Conservation (phyloP, 2,329 filamentous ascomycete species). For the Colletotrichum sp. region DNA sequence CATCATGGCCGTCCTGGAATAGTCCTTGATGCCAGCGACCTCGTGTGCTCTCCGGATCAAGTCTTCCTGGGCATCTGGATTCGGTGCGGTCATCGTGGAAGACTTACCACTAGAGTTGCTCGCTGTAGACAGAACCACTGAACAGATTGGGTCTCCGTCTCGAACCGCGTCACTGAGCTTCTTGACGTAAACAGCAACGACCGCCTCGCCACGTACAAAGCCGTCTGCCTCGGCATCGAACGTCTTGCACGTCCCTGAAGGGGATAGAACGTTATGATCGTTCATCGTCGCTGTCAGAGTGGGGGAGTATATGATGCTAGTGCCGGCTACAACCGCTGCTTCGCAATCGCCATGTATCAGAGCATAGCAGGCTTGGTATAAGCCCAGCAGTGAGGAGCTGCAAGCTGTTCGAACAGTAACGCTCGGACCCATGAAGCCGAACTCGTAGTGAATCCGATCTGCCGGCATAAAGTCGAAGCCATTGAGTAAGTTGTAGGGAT, state of each 20-base stretch:
- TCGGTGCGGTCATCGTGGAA: constrained; percentile 42
- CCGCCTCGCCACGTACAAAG: constrained; percentile 45
- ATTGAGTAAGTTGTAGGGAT: constrained; percentile 17
- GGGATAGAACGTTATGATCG: constrained; percentile 29
- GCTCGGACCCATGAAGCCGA: constrained; percentile 33
- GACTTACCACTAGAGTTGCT: constrained; percentile 39
- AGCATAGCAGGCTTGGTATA: constrained; percentile 35
- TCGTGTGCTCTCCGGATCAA: constrained; percentile 31
- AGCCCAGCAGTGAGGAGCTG: constrained; percentile 31
- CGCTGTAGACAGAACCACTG: constrained; percentile 31
- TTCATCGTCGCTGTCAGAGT: constrained; percentile 11
- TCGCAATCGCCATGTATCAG: constrained; percentile 30
- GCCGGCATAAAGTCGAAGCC: constrained; percentile 23
- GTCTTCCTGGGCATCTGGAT: constrained; percentile 25
- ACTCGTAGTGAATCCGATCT: constrained; percentile 26
- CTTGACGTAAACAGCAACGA: constrained; percentile 43
- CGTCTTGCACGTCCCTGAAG: constrained; percentile 28
- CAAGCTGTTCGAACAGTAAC: constrained; percentile 40
- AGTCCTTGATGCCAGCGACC: constrained; percentile 17
- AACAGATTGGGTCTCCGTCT: constrained; percentile 40
- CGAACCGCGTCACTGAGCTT: constrained; percentile 40
- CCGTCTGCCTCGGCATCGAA: constrained; percentile 48
- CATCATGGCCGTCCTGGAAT: constrained; percentile 29
- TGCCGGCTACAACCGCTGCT: constrained; percentile 34
- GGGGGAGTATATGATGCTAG: constrained; percentile 31